Percentiles rank a stretch among this genome's conserved stretches.
phyloP scores from a whole-genome alignment of 805 yeast genomes.

The Candida quercuum region DNA sequence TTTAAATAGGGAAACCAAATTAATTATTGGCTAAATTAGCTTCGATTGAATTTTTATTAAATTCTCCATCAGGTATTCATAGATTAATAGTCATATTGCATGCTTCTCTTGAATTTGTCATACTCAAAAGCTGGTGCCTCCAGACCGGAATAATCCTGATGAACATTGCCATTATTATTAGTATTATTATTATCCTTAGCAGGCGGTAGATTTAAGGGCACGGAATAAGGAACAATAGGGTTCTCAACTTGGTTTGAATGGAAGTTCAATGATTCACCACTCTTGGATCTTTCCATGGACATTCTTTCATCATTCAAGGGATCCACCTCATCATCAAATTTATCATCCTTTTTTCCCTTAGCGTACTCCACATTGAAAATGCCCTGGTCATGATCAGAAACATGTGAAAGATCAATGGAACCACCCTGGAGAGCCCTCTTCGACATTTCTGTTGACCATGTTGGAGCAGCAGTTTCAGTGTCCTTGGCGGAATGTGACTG shows the following conservation, averaged over 20 bases:
- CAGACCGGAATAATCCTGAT: too few species aligned
- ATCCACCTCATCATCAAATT: neutral
- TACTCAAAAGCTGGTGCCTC: constrained; percentile 13
- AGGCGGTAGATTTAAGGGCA: neutral
- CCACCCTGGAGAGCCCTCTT: constrained; percentile 10
- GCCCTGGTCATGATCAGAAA: constrained; percentile 4
- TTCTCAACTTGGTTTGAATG: neutral
- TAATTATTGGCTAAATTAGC: too few species aligned
- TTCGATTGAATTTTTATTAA: too few species aligned
- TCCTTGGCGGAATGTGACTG: constrained; percentile 1
- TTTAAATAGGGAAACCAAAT: too few species aligned
- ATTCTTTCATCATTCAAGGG: neutral
- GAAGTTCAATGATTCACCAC: neutral
- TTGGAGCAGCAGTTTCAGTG: constrained; percentile 2
- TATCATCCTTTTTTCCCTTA: neutral
- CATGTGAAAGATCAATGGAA: constrained; percentile 6
- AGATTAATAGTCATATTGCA: constrained; percentile 9
- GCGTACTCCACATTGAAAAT: constrained; percentile 2
- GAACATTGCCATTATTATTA: too few species aligned
- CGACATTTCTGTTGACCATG: constrained; percentile 10
- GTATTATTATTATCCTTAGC: too few species aligned
- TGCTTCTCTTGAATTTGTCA: constrained; percentile 22
- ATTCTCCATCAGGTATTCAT: too few species aligned
- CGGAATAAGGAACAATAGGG: constrained; percentile 1
- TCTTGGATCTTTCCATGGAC: neutral